Base-by-base conservation (phyloP, 2,329 filamentous ascomycete genomes). In the Furcasterigmium furcatum region DNA sequence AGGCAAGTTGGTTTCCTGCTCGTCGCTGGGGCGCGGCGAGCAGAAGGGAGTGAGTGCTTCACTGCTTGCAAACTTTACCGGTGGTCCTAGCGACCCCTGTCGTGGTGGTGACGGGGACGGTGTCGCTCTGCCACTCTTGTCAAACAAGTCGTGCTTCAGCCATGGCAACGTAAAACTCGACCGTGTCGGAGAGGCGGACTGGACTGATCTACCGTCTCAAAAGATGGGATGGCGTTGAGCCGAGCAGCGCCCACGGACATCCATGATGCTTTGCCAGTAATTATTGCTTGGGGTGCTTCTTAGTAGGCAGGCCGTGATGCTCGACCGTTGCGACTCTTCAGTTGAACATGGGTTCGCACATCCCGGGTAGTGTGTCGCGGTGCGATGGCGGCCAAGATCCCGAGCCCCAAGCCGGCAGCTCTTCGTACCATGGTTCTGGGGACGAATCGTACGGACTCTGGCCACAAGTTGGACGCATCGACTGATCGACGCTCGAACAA, bases 101-200 rank as follows among this genome's bases (percentile, higher is more conserved):
- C 29, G 21, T 24, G 18, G 22, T 5, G n/a, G 20, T 18, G 38
- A 40, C 38, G n/a, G 18, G 38, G 38, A 25, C 38, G 25, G 25
- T n/a, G 22, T 21, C 22, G 38, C 12, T 24, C 38, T 21, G 29
- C 27, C 30, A 25, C 29, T 32, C 30, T 34, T 34, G 40, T 42
- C 40, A 42, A 42, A 42, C 40, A 16, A 19, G 29, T 20, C 29
- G 20, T 42, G 40, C 40, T 30, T 42, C 40, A 42, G 40, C 40
- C 40, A 34, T 34, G 18, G 18, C n/a, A 34, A 34, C 22, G 27
- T 34, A 19, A 32, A 42, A 42, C 40, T 32, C 16, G 18, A 30
- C 12, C 22, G 24, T 22, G 40, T 42, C 40, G 29, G 29, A 42
- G 40, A 19, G 18, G 14, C 14, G 30, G 25, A 29, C 25, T 20